phyloP scores from a whole-genome alignment of 2,329 filamentous ascomycete genomes.

The Colletotrichum godetiae region DNA sequence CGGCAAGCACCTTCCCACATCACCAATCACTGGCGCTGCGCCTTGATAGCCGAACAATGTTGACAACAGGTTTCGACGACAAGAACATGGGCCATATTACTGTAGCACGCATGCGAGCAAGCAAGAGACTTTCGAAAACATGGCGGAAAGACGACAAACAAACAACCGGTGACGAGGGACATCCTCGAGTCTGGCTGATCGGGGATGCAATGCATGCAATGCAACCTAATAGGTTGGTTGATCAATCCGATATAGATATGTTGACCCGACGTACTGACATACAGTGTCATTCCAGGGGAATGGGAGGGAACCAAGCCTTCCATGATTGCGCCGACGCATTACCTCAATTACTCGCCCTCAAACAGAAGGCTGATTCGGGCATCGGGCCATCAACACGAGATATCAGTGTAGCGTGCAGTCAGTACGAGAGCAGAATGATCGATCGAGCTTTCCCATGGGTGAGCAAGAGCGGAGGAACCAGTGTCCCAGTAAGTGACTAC shows the following conservation, averaged over 20 bases:
- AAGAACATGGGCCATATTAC: no score
- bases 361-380: not conserved
- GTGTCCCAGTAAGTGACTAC: not conserved
- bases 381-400: not conserved
- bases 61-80: no score
- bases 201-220: slow-evolving; percentile 19
- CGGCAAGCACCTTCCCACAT: not conserved
- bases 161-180: not conserved
- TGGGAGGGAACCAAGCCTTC: slow-evolving; percentile 19
- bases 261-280: not conserved
- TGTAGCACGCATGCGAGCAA: slow-evolving; percentile 4
- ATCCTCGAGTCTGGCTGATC: slow-evolving; percentile 12
- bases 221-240: slow-evolving; percentile 9
- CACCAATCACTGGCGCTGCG: not conserved
- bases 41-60: no score
- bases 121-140: not conserved
- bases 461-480: slow-evolving; percentile 14
- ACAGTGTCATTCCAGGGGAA: not conserved
- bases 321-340: slow-evolving; percentile 10
- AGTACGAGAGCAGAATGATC: slow-evolving; percentile 1
- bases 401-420: not conserved
- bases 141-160: not conserved
- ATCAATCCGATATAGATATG: not conserved
- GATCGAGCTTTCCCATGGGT: slow-evolving; percentile 15
- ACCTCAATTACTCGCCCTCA: not conserved